phyloP scores from a whole-genome alignment of 75 land plant genomes.

The Adiantum capillusveneris region DNA sequence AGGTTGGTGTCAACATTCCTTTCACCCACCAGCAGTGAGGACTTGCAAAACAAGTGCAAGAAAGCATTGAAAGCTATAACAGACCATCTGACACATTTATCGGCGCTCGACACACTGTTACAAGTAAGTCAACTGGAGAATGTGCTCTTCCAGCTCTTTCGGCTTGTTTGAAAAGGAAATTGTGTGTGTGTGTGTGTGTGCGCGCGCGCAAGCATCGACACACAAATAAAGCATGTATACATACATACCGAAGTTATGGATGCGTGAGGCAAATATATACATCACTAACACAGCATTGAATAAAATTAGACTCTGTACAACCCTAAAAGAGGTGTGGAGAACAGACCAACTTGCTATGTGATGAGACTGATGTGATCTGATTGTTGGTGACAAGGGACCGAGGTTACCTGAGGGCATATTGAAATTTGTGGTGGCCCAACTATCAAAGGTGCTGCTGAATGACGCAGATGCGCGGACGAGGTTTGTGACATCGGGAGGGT shows the following conservation, averaged over 20 bases:
- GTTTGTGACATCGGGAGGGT: slow-evolving; percentile 32
- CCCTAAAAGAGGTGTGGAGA: too few relatives aligned
- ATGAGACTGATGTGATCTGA: slow-evolving; percentile 16
- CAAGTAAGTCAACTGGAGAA: slow-evolving; percentile 24
- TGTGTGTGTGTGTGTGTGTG: too few relatives aligned
- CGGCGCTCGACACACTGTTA: slow-evolving; percentile 24
- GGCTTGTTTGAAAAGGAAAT: too few relatives aligned
- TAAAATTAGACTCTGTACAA: too few relatives aligned
- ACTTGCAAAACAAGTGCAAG: slow-evolving; percentile 23
- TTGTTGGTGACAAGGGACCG: slow-evolving; percentile 34
- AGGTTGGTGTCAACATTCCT: slow-evolving; percentile 12
- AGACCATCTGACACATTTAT: slow-evolving; percentile 14
- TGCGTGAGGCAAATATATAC: too few relatives aligned
- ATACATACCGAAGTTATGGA: not conserved
- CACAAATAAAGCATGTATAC: too few relatives aligned
- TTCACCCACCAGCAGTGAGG: slow-evolving; percentile 23
- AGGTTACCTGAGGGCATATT: slow-evolving; percentile 21
- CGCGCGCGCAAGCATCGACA: not conserved
- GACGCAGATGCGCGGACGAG: slow-evolving; percentile 24
- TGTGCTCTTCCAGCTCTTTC: too few relatives aligned
- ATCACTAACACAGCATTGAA: too few relatives aligned
- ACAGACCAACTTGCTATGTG: too few relatives aligned
- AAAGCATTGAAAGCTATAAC: slow-evolving; percentile 11
- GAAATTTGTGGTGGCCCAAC: slow-evolving; percentile 15
- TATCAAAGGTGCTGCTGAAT: slow-evolving; percentile 20